Evolutionary conservation across 176 grass and related monocot genomes (phyloP).

Genomic region (Carex scoparia): DNA sequence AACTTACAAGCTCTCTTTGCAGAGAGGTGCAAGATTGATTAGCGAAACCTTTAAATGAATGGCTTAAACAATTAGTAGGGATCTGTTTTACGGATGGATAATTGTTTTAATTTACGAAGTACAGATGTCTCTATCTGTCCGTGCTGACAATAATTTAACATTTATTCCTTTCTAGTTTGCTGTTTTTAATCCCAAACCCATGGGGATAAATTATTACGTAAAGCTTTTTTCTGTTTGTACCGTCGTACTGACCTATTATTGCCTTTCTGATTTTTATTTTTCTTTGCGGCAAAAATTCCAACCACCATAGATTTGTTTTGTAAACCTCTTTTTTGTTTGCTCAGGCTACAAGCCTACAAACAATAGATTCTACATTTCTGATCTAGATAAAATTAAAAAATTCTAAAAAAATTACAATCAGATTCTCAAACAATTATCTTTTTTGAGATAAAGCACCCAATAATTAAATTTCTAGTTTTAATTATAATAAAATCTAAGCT

Average conservation of each 20-base stretch:
- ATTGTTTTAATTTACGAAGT: not conserved
- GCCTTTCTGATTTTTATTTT: not conserved
- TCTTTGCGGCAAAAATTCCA: no score
- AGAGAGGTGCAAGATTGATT: not conserved
- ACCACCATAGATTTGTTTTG: no score
- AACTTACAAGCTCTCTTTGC: not conserved
- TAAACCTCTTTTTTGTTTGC: no score
- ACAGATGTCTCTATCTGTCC: conserved; percentile 14
- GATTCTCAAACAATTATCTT: no score
- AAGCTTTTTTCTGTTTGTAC: not conserved
- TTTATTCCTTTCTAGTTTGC: not conserved
- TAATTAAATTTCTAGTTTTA: no score
- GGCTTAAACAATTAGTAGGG: not conserved
- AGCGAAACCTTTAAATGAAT: not conserved
- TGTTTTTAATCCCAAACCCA: conserved; percentile 7
- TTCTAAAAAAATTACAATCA: no score
- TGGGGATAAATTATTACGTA: not conserved
- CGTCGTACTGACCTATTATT: not conserved
- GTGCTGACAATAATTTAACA: not conserved
- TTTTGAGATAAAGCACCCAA: no score
- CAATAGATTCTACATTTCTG: no score
- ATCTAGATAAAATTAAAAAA: no score
- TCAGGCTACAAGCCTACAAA: no score
- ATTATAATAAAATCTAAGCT: no score
- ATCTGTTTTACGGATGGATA: conserved; percentile 15